Conservation (phyloP, 1,284 basidiomycete species). For the Lentinula novae-zelandiae region DNA sequence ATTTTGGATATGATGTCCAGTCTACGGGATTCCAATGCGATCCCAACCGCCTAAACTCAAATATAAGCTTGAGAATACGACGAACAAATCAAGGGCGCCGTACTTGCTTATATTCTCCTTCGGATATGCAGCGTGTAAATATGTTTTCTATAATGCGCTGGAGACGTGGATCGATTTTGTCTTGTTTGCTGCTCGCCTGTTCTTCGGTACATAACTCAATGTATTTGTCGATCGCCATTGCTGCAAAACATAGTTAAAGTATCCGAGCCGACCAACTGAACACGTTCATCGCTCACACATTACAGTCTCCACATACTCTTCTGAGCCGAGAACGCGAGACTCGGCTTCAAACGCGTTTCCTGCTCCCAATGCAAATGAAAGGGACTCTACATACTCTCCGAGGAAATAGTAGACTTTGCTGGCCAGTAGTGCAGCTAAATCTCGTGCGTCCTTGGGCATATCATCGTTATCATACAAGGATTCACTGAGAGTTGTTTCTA, state of each 20-base stretch:
- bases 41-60: constrained; percentile 75
- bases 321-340: constrained; percentile 53
- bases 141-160: constrained; percentile 86
- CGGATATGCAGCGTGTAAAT: constrained; percentile 77
- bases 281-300: constrained; percentile 61
- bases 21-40: constrained; percentile 86
- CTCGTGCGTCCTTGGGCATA: constrained; percentile 67
- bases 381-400: constrained; percentile 88
- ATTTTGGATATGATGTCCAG: constrained; percentile 82
- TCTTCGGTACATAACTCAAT: constrained; percentile 60
- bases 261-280: constrained; percentile 5
- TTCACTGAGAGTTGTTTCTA: constrained; percentile 53
- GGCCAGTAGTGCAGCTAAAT: constrained; percentile 83
- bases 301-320: constrained; percentile 92
- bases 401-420: constrained; percentile 97
- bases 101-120: constrained; percentile 88
- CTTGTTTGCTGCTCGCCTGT: constrained; percentile 39
- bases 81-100: constrained; percentile 18
- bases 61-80: constrained; percentile 10
- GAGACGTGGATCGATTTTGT: constrained; percentile 74
- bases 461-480: constrained; percentile 82
- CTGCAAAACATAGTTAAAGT: constrained; percentile 36
- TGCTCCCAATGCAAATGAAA: constrained; percentile 91
- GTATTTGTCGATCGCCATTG: constrained; percentile 92
- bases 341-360: constrained; percentile 82